A percentile compares a stretch with the other conserved stretches of the same genome.
These are phyloP conservation scores for Schrenkiella parvula DNA, from an alignment of 345 rosid species.

Conservation along the genomic window DNA sequence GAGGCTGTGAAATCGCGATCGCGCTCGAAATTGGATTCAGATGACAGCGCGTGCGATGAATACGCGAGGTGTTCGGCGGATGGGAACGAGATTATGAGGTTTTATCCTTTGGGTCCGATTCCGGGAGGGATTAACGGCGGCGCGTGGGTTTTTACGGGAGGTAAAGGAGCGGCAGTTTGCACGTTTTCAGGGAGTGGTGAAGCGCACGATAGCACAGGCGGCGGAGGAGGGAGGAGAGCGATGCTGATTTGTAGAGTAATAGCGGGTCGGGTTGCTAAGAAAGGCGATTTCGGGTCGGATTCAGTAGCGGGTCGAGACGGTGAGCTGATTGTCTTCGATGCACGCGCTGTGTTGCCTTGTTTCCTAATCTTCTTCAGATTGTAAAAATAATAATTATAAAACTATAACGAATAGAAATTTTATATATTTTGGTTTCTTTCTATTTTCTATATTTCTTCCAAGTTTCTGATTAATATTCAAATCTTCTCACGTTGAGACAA, in stretches of 20 bases:
- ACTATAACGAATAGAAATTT: background rate
- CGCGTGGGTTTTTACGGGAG: slow-evolving; percentile 55
- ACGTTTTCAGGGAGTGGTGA: slow-evolving; percentile 76
- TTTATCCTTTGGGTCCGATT: slow-evolving; percentile 70
- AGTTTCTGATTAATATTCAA: background rate
- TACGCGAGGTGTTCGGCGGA: slow-evolving; percentile 83
- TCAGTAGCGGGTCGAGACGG: slow-evolving; percentile 74
- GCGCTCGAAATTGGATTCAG: slow-evolving; percentile 10
- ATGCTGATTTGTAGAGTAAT: slow-evolving; percentile 93
- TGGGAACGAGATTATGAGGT: slow-evolving; percentile 97
- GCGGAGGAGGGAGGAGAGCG: slow-evolving; percentile 81
- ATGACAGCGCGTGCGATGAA: slow-evolving; percentile 53
- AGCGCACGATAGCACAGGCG: slow-evolving; percentile 86
- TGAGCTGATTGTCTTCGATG: slow-evolving; percentile 78
- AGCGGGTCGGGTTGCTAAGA: slow-evolving; percentile 79
- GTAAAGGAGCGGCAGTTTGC: slow-evolving; percentile 42
- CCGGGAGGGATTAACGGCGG: slow-evolving; percentile 42
- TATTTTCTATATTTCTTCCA: background rate
- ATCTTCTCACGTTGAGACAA: too few relatives aligned
- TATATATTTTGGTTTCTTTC: background rate
- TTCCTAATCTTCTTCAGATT: slow-evolving; percentile 81
- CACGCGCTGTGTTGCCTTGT: slow-evolving; percentile 91
- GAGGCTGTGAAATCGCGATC: slow-evolving; percentile 65
- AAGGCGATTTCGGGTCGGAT: slow-evolving; percentile 54
- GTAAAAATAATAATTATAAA: slow-evolving; percentile 41